Conservation (phyloP, 2,329 filamentous ascomycete genomes). For the Cryphonectria radicalis region DNA sequence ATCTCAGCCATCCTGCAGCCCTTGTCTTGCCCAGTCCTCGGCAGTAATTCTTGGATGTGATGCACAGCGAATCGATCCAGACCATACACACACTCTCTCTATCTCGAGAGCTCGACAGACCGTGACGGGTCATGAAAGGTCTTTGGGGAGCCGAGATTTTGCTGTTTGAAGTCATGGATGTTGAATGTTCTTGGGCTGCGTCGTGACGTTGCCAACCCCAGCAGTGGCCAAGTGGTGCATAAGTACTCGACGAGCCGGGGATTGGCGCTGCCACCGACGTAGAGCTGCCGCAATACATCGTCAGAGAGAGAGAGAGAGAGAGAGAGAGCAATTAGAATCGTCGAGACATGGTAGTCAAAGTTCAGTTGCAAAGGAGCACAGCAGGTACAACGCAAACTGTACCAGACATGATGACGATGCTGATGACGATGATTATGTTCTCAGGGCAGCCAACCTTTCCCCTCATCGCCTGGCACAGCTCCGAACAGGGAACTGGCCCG, state of each 20-base stretch:
- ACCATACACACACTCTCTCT: neutral
- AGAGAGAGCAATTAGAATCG: neutral
- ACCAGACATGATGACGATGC: no score
- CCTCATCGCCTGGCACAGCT: neutral
- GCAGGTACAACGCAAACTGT: neutral
- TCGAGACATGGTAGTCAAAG: neutral
- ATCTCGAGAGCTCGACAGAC: neutral
- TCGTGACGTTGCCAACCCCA: no score
- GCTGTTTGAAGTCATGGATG: neutral
- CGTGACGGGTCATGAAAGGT: neutral
- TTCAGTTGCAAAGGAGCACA: neutral
- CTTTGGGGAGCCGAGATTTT: neutral
- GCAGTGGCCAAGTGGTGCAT: no score
- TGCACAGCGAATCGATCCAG: slow-evolving; percentile 10
- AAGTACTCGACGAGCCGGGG: no score
- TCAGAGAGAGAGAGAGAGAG: neutral
- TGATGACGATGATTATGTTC: neutral
- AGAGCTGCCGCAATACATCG: neutral
- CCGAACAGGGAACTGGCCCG: no score
- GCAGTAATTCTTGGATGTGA: neutral
- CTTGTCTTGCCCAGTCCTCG: slow-evolving; percentile 3
- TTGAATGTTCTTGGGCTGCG: neutral
- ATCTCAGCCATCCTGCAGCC: slow-evolving; percentile 6
- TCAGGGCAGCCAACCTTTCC: neutral
- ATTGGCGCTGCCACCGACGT: neutral